phyloP scores from a whole-genome alignment of 495 filamentous ascomycete genomes.

The Pyrenula aspistea region DNA sequence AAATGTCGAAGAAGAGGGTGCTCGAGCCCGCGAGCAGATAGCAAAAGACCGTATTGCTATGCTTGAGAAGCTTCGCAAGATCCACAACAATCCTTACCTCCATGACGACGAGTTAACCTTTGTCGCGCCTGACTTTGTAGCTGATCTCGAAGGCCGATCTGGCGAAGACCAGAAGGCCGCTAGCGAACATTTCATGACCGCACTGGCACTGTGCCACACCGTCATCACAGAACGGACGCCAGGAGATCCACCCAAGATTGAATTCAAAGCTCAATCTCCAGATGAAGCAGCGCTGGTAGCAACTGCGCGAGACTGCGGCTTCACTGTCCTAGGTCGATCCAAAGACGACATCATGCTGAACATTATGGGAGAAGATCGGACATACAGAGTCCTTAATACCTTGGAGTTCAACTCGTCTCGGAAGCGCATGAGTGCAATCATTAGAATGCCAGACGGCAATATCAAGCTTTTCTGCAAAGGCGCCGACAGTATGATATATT shows the following conservation, averaged over 20 bases:
- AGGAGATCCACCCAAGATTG: slow-evolving; percentile 77
- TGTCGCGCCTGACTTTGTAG: slow-evolving; percentile 76
- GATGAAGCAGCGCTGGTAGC: slow-evolving; percentile 93
- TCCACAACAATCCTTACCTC: slow-evolving; percentile 86
- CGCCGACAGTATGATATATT: slow-evolving; percentile 95
- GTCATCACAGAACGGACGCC: slow-evolving; percentile 86
- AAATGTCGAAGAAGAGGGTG: slow-evolving; percentile 69
- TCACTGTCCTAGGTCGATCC: slow-evolving; percentile 78
- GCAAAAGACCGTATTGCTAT: slow-evolving; percentile 62
- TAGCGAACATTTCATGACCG: slow-evolving; percentile 86
- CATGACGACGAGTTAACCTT: slow-evolving; percentile 85
- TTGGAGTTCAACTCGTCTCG: slow-evolving; percentile 95
- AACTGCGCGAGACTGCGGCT: slow-evolving; percentile 90
- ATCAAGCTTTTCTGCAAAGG: slow-evolving; percentile 97
- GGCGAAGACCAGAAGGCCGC: slow-evolving; percentile 66
- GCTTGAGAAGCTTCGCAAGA: slow-evolving; percentile 54
- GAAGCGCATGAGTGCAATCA: slow-evolving; percentile 97
- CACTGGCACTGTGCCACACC: slow-evolving; percentile 87
- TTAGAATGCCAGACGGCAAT: slow-evolving; percentile 86
- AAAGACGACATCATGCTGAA: slow-evolving; percentile 73
- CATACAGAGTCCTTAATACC: slow-evolving; percentile 83
- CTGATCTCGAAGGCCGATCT: slow-evolving; percentile 64
- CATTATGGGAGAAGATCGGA: slow-evolving; percentile 69
- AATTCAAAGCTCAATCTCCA: slow-evolving; percentile 95
- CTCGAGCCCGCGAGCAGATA: slow-evolving; percentile 64